phyloP scores from a whole-genome alignment of 176 grass and related monocot species.

The Musa acuminata region DNA sequence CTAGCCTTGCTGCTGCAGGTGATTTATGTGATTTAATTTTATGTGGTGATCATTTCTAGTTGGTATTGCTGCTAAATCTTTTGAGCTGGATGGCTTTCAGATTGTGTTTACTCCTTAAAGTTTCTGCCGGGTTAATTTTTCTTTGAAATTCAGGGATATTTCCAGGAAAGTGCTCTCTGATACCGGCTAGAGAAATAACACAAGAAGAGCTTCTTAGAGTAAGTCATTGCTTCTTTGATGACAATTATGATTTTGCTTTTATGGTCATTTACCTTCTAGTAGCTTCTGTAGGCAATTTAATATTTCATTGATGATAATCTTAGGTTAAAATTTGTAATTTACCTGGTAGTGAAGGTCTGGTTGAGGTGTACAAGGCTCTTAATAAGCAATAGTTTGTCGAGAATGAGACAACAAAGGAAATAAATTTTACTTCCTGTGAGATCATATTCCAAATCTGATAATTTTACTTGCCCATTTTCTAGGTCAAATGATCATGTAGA shows the following conservation, averaged over 20 bases:
- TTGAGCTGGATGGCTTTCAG: neutral
- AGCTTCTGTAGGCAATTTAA: neutral
- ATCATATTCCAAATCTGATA: too few species aligned
- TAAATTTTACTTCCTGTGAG: too few species aligned
- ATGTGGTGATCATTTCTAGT: neutral
- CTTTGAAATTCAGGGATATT: conserved; percentile 62
- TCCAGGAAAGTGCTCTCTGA: conserved; percentile 62
- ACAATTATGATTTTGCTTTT: neutral
- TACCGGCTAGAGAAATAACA: conserved; percentile 90
- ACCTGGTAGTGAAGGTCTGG: neutral
- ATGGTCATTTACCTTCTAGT: neutral
- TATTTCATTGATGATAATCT: neutral
- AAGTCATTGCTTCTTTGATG: conserved; percentile 16
- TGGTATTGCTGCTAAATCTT: conserved; percentile 2
- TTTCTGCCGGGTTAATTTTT: neutral
- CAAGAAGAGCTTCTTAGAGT: conserved; percentile 71
- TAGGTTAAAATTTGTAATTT: neutral
- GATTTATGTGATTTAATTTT: conserved; percentile 23
- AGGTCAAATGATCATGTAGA: neutral
- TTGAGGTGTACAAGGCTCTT: neutral
- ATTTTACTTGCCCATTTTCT: neutral
- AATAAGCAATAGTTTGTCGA: neutral
- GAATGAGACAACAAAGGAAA: neutral
- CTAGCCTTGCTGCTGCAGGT: conserved; percentile 73
- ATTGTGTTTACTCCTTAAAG: neutral